phyloP scores from a whole-genome alignment of 1,139 yeast genomes.

The Geotrichum klebahnii region DNA sequence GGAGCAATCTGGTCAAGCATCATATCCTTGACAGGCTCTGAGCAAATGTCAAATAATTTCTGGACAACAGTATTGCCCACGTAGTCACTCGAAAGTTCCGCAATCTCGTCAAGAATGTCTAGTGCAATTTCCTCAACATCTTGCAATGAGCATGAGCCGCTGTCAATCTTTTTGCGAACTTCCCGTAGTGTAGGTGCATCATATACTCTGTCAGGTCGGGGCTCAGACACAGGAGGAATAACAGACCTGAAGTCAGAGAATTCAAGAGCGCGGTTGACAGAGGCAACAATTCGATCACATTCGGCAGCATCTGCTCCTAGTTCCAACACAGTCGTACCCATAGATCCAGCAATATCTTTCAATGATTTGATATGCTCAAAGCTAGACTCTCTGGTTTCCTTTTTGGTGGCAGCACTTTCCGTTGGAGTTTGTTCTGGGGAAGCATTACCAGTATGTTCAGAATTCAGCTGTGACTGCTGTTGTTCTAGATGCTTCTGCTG shows the following conservation, averaged over 20 bases:
- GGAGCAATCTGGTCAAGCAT: slow-evolving; percentile 79
- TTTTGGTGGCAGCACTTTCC: too few relatives aligned
- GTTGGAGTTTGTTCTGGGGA: too few relatives aligned
- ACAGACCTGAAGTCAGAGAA: slow-evolving; percentile 31
- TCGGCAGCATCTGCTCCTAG: slow-evolving; percentile 37
- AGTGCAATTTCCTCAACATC: slow-evolving; percentile 81
- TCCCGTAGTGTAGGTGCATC: slow-evolving; percentile 80
- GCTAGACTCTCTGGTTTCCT: slow-evolving; percentile 23
- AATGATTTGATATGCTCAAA: slow-evolving; percentile 31
- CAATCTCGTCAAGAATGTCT: slow-evolving; percentile 83
- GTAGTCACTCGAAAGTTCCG: slow-evolving; percentile 87
- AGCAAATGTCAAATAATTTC: slow-evolving; percentile 70
- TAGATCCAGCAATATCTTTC: slow-evolving; percentile 32
- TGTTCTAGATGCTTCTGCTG: too few relatives aligned
- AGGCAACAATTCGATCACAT: slow-evolving; percentile 25
- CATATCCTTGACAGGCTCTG: slow-evolving; percentile 68
- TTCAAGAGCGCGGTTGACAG: slow-evolving; percentile 33
- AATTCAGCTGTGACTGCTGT: not conserved
- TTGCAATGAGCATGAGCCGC: slow-evolving; percentile 41
- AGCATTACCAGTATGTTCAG: not conserved
- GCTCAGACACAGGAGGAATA: slow-evolving; percentile 37
- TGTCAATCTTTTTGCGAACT: slow-evolving; percentile 49
- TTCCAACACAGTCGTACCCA: slow-evolving; percentile 32
- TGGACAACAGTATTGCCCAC: slow-evolving; percentile 96
- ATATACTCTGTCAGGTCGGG: slow-evolving; percentile 54